Base-by-base conservation (phyloP, 176 grass and related monocot genomes). In the Metroxylon sagu region DNA sequence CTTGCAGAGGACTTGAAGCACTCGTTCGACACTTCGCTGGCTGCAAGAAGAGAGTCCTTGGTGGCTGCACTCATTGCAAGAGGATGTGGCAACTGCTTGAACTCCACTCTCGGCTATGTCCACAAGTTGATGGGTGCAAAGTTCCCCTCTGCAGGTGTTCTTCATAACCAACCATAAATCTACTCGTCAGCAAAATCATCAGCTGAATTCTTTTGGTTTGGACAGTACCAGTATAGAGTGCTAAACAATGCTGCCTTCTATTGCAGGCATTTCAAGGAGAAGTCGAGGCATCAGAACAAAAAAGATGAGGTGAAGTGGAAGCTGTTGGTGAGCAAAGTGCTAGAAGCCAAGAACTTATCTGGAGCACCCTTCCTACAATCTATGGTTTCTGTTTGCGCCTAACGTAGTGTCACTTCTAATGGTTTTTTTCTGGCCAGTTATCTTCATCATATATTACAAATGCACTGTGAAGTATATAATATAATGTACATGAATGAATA, bases 51-150 rank as follows among this genome's bases (percentile, higher is more conserved):
- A 58, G 70, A 14, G 70, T 72, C 4, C 49, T 61, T 18, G 70
- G 70, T 2, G 49, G 58, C 56, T 72, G 70, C 58, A 54, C 28
- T 5, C 70, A 62, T 18, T 72, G 70, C 70, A 62, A 72, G 50
- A 61, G 70, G 27, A 72, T 72, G 70, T 72, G 57, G 70, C 70
- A 72, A 59, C 58, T 72, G 10, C 70, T 72, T 3, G 70, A 72
- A 14, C 70, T 72, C 58, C 70, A 72, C 49, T 72, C 70, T 16
- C 58, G 50, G 50, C 19, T 72, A 3, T 72, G 70, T 18, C 0
- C 14, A 7, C 57, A 54, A 2, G 26, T 1, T 1, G 48, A 72
- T 5, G 29, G 59, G 12, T 72, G 70, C 49, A 72, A 72, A 14
- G 70, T 72, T 51, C 70, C 70, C 21, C 70, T 72, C 62, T 72